Percentiles rank a stretch among this genome's conserved stretches.
Conservation (phyloP, 139 green algal species). For the Micractinium sp. region DNA sequence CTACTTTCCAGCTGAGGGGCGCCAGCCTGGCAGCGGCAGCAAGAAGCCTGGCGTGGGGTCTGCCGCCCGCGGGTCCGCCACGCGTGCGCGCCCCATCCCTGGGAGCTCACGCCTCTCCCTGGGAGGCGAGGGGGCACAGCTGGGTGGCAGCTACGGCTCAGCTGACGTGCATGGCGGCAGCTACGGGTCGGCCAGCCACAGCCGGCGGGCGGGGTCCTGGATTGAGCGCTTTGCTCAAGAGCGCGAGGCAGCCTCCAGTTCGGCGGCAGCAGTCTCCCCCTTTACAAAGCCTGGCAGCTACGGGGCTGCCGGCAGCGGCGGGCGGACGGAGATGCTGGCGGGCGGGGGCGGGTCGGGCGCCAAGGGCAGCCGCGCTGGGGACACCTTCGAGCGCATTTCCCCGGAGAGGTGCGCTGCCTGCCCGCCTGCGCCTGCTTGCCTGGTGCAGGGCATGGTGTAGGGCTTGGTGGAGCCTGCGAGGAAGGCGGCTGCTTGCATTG, state of each 20-base stretch:
- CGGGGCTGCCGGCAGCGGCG: neutral
- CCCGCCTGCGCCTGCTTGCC: neutral
- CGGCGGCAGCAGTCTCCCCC: neutral
- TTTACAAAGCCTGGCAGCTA: neutral
- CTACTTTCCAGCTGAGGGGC: constrained; percentile 50
- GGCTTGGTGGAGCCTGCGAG: too few species aligned
- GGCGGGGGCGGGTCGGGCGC: neutral
- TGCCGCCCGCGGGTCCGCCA: neutral
- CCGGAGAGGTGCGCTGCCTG: constrained; percentile 10
- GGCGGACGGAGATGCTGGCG: neutral
- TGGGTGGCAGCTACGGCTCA: constrained; percentile 12
- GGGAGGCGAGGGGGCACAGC: neutral
- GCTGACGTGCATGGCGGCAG: neutral
- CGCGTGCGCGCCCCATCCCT: constrained; percentile 16
- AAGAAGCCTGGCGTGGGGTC: constrained; percentile 38
- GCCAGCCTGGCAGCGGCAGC: constrained; percentile 42
- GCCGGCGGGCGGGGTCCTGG: constrained; percentile 15
- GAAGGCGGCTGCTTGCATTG: neutral
- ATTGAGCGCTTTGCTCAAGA: constrained; percentile 35
- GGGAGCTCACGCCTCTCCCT: neutral
- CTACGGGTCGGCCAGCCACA: constrained; percentile 21
- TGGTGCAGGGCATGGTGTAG: neutral
- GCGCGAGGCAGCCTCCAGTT: neutral
- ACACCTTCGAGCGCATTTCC: constrained; percentile 15
- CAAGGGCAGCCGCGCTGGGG: neutral